A percentile compares a stretch with the other conserved stretches of the same genome.
Evolutionary conservation across 495 filamentous ascomycete species (phyloP).

Genomic region (Sphaerosporella brunnea): DNA sequence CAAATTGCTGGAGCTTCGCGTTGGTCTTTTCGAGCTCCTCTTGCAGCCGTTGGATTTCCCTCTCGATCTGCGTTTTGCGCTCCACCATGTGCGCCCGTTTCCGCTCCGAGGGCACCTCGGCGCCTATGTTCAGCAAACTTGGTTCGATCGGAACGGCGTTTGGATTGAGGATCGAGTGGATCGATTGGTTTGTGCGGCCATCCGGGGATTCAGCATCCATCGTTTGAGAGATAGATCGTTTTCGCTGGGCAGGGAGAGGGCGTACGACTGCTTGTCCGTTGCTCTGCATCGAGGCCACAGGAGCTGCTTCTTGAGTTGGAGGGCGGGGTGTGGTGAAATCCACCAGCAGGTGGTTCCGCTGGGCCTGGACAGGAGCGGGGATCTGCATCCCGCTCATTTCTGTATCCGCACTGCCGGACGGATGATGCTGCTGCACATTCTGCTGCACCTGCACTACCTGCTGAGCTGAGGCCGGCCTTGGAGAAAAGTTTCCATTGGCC

Average conservation of each 20-base stretch:
- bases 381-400: constrained; percentile 15
- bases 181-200: constrained; percentile 51
- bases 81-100: constrained; percentile 26
- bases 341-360: constrained; percentile 10
- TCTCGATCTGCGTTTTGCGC: constrained; percentile 24
- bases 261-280: neutral
- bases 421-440: constrained; percentile 20
- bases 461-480: constrained; percentile 14
- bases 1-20: constrained; percentile 15
- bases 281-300: neutral
- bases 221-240: constrained; percentile 45
- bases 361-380: neutral
- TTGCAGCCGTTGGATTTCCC: constrained; percentile 20
- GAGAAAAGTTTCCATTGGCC: constrained; percentile 34
- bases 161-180: constrained; percentile 61
- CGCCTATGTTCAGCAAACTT: constrained; percentile 28
- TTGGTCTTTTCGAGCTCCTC: constrained; percentile 22
- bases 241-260: constrained; percentile 39
- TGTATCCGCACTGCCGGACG: constrained; percentile 14
- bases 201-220: constrained; percentile 29
- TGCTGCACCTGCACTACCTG: constrained; percentile 15
- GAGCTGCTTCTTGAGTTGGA: neutral
- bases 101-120: constrained; percentile 20
- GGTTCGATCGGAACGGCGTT: constrained; percentile 40
- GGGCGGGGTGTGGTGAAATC: constrained; percentile 16